Conservation (phyloP, 495 filamentous ascomycete species). For the Letharia lupina region DNA sequence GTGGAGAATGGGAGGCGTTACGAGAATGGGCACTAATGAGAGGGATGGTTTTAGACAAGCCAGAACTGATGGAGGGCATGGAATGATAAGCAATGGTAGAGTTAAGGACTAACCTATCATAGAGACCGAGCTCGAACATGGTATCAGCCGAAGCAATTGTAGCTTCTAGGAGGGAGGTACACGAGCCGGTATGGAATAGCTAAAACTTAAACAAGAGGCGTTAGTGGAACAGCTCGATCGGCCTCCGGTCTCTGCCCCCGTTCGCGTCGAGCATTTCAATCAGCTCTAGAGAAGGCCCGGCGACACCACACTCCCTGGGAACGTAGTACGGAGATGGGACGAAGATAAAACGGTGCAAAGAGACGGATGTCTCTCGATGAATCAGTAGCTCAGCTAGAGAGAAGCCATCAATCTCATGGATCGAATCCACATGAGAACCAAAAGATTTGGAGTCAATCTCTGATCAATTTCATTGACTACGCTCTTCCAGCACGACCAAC, state of each 20-base stretch:
- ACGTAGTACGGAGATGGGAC: neutral
- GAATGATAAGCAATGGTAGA: conserved; percentile 36
- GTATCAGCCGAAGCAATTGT: neutral
- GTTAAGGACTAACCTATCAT: neutral
- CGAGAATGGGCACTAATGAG: conserved; percentile 69
- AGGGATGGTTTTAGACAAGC: conserved; percentile 82
- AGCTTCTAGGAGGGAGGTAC: neutral
- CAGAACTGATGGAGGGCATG: conserved; percentile 88
- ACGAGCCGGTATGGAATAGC: neutral
- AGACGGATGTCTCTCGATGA: neutral
- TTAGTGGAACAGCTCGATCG: neutral
- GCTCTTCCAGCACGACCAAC: conserved; percentile 67
- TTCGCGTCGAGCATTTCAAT: neutral
- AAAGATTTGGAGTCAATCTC: neutral
- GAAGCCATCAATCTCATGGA: neutral
- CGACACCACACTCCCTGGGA: neutral
- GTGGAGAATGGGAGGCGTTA: conserved; percentile 77
- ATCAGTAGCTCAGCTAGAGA: neutral
- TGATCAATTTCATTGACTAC: conserved; percentile 27
- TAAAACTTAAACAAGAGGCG: neutral
- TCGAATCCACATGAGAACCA: neutral
- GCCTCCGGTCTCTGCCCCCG: neutral
- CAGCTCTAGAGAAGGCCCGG: neutral
- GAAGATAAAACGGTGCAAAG: neutral
- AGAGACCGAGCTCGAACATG: neutral